Conservation (phyloP, 768 basidiomycete species). For the Termitomyces sp. region DNA sequence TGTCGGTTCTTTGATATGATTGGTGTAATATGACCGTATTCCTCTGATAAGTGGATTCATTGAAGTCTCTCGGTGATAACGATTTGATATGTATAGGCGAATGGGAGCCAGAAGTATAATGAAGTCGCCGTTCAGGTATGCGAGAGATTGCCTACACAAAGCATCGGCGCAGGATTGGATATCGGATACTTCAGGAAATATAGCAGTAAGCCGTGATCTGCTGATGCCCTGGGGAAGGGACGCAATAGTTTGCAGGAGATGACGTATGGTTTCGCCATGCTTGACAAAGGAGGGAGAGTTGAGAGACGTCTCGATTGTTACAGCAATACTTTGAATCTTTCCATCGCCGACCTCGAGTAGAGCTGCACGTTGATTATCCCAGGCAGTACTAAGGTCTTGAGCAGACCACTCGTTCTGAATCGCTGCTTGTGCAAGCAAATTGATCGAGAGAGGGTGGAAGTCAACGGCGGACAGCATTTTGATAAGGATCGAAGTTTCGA, state of each 20-base stretch:
- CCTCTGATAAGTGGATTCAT: neutral
- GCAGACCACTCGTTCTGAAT: constrained; percentile 11
- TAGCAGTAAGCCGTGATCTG: neutral
- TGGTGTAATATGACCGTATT: neutral
- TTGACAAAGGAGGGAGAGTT: constrained; percentile 9
- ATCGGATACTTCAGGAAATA: neutral
- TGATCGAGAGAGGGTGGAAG: constrained; percentile 14
- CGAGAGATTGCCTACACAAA: constrained; percentile 8
- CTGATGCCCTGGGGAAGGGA: constrained; percentile 10
- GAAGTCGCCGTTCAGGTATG: constrained; percentile 4
- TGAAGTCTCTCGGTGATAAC: neutral
- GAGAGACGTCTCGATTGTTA: constrained; percentile 9
- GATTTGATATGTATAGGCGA: constrained; percentile 7
- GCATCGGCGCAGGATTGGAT: neutral
- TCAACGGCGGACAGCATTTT: constrained; percentile 6
- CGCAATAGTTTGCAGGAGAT: constrained; percentile 7
- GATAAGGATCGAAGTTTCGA: neutral
- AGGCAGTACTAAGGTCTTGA: neutral
- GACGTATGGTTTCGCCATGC: neutral
- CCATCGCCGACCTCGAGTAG: constrained; percentile 8
- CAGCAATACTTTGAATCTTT: constrained; percentile 8
- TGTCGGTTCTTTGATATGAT: neutral
- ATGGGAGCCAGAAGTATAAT: constrained; percentile 13
- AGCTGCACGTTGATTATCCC: neutral
- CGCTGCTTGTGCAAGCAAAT: constrained; percentile 11